Evolutionary conservation across 2,329 filamentous ascomycete genomes (phyloP).

Genomic region (Coleophoma eucalyptorum): DNA sequence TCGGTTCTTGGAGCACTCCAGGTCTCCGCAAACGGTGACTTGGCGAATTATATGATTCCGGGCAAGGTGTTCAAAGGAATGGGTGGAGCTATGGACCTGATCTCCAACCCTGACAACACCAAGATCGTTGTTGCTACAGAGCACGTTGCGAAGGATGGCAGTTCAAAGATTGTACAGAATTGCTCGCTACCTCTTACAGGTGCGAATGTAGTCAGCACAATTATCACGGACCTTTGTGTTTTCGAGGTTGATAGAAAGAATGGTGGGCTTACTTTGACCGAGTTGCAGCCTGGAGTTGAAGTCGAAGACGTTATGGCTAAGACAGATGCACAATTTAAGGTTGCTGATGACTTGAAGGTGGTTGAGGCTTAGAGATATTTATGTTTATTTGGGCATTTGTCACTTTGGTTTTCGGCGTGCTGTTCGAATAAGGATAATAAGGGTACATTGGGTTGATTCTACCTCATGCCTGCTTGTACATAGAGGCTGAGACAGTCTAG

Average conservation of each 20-base stretch:
- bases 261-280: slow-evolving; percentile 62
- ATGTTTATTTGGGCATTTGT: not conserved
- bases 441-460: too few species aligned
- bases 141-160: slow-evolving; percentile 66
- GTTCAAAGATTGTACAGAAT: slow-evolving; percentile 60
- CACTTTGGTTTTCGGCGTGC: not conserved
- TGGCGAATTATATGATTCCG: slow-evolving; percentile 89
- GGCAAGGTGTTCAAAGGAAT: slow-evolving; percentile 87
- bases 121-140: slow-evolving; percentile 71
- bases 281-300: slow-evolving; percentile 64
- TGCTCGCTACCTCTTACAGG: slow-evolving; percentile 65
- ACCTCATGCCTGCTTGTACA: too few species aligned
- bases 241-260: slow-evolving; percentile 59
- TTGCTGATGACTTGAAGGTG: slow-evolving; percentile 53
- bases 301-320: slow-evolving; percentile 67
- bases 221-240: slow-evolving; percentile 72
- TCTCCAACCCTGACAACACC: slow-evolving; percentile 66
- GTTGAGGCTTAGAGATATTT: slow-evolving; percentile 29
- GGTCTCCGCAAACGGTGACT: slow-evolving; percentile 72
- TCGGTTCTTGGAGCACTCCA: slow-evolving; percentile 71
- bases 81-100: slow-evolving; percentile 74
- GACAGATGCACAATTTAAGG: slow-evolving; percentile 64
- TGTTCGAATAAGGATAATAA: too few species aligned
- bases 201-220: slow-evolving; percentile 63
- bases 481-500: too few species aligned